Conservation (phyloP, 257 asterid genomes). For the Solanum ossicruentum region DNA sequence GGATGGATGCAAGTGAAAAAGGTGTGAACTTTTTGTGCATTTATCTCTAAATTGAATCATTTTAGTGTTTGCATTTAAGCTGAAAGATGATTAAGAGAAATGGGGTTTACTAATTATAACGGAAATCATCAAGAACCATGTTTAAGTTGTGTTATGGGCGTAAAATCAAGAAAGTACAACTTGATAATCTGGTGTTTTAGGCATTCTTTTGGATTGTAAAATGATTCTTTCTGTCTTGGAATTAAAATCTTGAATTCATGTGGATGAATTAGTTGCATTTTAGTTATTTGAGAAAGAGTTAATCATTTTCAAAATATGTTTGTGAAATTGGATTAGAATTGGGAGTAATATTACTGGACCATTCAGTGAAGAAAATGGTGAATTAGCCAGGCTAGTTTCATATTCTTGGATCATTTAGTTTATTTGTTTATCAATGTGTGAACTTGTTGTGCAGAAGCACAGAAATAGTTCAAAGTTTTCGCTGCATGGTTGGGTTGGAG, state of each 20-base stretch:
- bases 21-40: conserved; percentile 28
- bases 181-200: neutral
- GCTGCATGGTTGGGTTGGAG: conserved; percentile 57
- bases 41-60: neutral
- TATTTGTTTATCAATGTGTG: neutral
- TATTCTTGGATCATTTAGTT: neutral
- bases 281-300: neutral
- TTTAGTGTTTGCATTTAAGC: neutral
- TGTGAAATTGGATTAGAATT: neutral
- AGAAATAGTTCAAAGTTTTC: conserved; percentile 67
- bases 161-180: neutral
- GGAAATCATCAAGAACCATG: neutral
- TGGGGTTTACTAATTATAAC: neutral
- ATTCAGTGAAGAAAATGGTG: neutral
- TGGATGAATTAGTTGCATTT: neutral
- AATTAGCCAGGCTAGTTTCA: neutral
- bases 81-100: neutral
- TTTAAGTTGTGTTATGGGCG: neutral
- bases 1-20: conserved; percentile 99
- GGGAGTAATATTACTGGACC: neutral
- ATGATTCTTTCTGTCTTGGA: neutral
- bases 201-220: neutral
- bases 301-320: neutral
- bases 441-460: conserved; percentile 56
- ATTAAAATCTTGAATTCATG: neutral